Conservation (phyloP, 2,329 filamentous ascomycete genomes). For the Phaeophleospora eucalypticola region DNA sequence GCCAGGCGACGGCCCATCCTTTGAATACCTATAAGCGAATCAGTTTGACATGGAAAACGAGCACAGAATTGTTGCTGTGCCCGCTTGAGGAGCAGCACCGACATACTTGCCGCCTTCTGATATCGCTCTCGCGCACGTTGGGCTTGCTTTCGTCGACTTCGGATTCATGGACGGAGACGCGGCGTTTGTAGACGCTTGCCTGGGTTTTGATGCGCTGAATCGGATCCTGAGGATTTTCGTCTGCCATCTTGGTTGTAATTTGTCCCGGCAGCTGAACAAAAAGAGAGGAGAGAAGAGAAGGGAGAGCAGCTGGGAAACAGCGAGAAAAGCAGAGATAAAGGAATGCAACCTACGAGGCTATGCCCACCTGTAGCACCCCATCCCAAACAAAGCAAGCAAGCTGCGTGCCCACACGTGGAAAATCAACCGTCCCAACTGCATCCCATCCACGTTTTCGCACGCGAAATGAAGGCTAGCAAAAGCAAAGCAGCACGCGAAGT, state of each 20-base stretch:
- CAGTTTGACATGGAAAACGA: constrained; percentile 9
- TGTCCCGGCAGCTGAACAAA: not conserved
- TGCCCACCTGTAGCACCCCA: no score
- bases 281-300: not conserved
- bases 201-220: constrained; percentile 3
- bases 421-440: no score
- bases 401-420: no score
- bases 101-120: constrained; percentile 15
- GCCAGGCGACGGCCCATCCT: constrained; percentile 36
- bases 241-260: constrained; percentile 5
- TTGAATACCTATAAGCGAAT: constrained; percentile 27
- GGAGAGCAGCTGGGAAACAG: not conserved
- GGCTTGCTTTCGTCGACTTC: constrained; percentile 5
- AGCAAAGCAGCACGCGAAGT: not conserved
- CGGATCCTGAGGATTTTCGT: constrained; percentile 6
- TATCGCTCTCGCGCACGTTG: constrained; percentile 14
- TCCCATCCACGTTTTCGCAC: no score
- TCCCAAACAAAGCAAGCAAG: no score
- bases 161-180: constrained; percentile 2
- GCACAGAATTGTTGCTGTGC: constrained; percentile 1
- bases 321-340: not conserved
- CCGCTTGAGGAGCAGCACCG: constrained; percentile 1
- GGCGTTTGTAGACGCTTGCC: not conserved
- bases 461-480: no score
- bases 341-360: no score